Base-by-base conservation (phyloP, 768 basidiomycete species). In the Mycena rosella region DNA sequence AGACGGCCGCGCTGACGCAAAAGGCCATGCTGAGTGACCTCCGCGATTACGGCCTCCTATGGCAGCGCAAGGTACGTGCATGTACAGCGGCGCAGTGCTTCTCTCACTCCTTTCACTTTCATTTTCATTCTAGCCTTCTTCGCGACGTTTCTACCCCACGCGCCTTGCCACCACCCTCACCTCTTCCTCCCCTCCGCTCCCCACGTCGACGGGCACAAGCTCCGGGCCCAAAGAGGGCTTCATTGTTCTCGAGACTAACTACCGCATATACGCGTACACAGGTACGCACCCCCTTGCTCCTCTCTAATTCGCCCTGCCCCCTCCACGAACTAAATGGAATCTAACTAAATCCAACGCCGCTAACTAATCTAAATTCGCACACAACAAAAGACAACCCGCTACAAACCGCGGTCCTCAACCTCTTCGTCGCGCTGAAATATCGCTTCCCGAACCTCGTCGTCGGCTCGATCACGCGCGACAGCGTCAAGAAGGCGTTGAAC, bases 401-500 rank as follows among this genome's bases (percentile, higher is more conserved):
- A 26, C 96, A 98, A 80, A 98, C 96, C 47, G 96, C 97, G 20
- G 96, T 99, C 54, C 82, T 99, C 34, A 96, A 96, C 76, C 86
- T 99, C 20, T 99, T 99, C 76, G 90, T 97, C 32, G 89, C 91
- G 14, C 83, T 99, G 78, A 95, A 95, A 79, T 94, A 96, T 72
- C 92, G 97, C 54, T 99, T 98, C 76, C 95, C 96, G 15, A 98
- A 99, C 81, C 85, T 99, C 60, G 96, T 96, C n/a, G 95, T 98
- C 49, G 98, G 97, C 44, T 89, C 92, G 73, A 91, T 99, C 68
- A 99, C 96, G 32, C 89, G 98, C 72, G 95, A 98, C 68, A 96
- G 96, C 75, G 96, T 99, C 68, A 94, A 95, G 83, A 92, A 91
- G 77, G 98, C 98, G 10, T 87, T 99, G 72, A 85, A 86, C 73